Evolutionary conservation across 257 asterid species (phyloP).

Genomic region (Primulina huaijiensis): DNA sequence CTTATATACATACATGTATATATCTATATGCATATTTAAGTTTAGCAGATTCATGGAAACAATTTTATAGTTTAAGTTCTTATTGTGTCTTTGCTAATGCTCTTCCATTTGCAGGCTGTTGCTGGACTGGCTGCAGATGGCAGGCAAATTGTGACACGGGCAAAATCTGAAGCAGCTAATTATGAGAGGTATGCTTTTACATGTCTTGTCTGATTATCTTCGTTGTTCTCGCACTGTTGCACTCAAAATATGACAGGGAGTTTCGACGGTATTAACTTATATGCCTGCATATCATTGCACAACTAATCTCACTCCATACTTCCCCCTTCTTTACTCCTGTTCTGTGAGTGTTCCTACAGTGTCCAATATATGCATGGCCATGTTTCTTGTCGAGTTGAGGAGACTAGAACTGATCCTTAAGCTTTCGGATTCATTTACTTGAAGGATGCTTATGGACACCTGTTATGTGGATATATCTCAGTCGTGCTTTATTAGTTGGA

Average conservation of each 20-base stretch:
- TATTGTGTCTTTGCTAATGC: slow-evolving; percentile 6
- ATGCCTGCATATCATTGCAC: not conserved
- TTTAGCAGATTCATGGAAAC: not conserved
- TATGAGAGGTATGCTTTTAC: slow-evolving; percentile 56
- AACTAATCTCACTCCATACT: not conserved
- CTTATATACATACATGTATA: not conserved
- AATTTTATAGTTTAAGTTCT: slow-evolving; percentile 3
- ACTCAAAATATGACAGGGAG: not conserved
- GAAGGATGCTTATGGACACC: too few species aligned
- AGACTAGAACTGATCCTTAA: not conserved
- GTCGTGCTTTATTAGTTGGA: too few species aligned
- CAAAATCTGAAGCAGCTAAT: slow-evolving; percentile 81
- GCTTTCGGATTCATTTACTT: too few species aligned
- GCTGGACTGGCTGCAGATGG: slow-evolving; percentile 98
- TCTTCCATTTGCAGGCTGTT: slow-evolving; percentile 54
- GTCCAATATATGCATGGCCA: not conserved
- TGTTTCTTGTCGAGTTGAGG: not conserved
- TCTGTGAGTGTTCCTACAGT: not conserved
- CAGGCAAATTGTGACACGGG: slow-evolving; percentile 81
- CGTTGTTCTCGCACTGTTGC: not conserved
- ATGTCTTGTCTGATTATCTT: not conserved
- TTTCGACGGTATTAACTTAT: not conserved
- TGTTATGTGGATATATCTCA: too few species aligned
- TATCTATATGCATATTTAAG: not conserved
- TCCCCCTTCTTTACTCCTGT: not conserved